A percentile compares a stretch with the other conserved stretches of the same genome.
Evolutionary conservation across 352 stramenopile genomes (phyloP).

Genomic region (Phytophthora fragariaefolia): DNA sequence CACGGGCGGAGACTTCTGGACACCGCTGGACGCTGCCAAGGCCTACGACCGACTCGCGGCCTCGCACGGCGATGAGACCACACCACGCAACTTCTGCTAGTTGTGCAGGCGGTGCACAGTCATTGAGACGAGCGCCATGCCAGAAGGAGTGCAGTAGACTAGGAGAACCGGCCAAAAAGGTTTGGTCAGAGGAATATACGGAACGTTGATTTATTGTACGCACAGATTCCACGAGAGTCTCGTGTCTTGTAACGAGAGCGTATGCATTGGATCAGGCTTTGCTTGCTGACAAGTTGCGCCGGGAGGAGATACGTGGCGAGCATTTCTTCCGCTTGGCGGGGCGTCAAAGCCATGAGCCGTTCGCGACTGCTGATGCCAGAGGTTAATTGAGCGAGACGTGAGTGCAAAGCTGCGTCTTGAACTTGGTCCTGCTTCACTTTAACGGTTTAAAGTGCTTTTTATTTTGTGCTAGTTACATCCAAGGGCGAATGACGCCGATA

Average conservation of each 20-base stretch:
- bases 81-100: slow-evolving; percentile 58
- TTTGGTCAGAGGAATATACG: background rate
- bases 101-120: background rate
- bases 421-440: background rate
- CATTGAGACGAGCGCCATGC: background rate
- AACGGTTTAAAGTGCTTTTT: background rate
- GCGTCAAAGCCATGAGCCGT: no score
- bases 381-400: background rate
- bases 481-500: slow-evolving; percentile 36
- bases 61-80: slow-evolving; percentile 66
- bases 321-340: no score
- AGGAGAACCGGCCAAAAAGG: background rate
- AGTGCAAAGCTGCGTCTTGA: no score
- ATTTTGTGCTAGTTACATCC: slow-evolving; percentile 39
- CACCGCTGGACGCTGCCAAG: slow-evolving; percentile 69
- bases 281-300: background rate
- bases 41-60: slow-evolving; percentile 74
- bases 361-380: no score
- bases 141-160: background rate
- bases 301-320: no score
- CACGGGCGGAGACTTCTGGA: slow-evolving; percentile 74
- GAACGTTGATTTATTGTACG: slow-evolving; percentile 8
- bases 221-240: background rate
- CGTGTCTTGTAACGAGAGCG: background rate
- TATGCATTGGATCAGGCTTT: no score